Base-by-base conservation (phyloP, 2,329 filamentous ascomycete species). In the Teratosphaeria epicoccoides region DNA sequence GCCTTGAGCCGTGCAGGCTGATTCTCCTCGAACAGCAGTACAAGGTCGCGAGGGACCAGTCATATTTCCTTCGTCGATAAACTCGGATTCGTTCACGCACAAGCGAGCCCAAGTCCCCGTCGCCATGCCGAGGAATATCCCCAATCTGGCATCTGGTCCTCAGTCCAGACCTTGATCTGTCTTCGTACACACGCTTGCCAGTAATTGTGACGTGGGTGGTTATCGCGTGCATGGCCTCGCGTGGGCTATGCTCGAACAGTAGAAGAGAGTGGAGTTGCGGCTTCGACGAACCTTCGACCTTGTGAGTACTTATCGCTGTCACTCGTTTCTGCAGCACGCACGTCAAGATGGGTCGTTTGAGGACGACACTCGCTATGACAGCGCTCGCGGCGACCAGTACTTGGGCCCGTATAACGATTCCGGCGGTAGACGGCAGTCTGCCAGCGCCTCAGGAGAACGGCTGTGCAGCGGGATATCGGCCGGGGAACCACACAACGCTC, bases 381-480 rank as follows among this genome's bases (percentile, higher is more conserved):
- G 29, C 29, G 20, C 44, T 46, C 44, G 44, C 20, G 17, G 44
- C 44, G 44, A 44, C 43, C 10, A 24, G 23, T 1, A 23, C 24
- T 1, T 46, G 24, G 12, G 49, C 49, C 25, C 43, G 49, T 24
- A 44, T 50, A 24, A 28, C 43, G 4, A 54, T 54, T 14, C 52
- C 52, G 14, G 52, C 52, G 7, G 48, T 45, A 24, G 29, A 51
- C 20, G 52, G 52, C 49, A 51, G 49, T 26, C 23, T 54, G 9
- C 52, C 52, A 43, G 33, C 28, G 20, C 10, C 46, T 14, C 45
- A 45, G 20, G 6, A 28, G 12, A 54, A 51, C 20, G 52, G 52
- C 29, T 60, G 57, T 45, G 49, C 51, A n/a, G 47, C 51, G 1
- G 49, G 52, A 48, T 60, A 49, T 47, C 47, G 43, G 12, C 47